phyloP scores from a whole-genome alignment of 768 basidiomycete genomes.

The Mycena venus region DNA sequence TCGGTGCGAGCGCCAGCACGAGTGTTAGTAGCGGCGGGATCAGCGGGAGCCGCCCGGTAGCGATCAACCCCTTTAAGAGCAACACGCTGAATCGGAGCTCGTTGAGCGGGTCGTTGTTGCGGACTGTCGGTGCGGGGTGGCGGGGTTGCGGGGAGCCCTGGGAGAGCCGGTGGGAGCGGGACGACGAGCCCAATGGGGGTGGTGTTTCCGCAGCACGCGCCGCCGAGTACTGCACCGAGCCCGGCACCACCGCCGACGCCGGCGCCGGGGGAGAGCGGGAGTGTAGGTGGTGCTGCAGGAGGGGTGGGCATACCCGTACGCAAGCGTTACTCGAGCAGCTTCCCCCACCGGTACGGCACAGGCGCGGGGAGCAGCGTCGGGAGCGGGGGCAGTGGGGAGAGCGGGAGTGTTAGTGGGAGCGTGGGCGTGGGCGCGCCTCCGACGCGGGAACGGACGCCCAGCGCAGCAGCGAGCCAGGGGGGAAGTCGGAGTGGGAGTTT shows the following conservation, averaged over 20 bases:
- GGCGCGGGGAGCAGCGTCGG: slow-evolving; percentile 50
- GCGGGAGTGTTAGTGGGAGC: neutral
- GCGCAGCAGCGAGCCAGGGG: slow-evolving; percentile 33
- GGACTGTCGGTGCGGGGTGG: neutral
- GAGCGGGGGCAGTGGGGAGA: slow-evolving; percentile 49
- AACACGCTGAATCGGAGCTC: slow-evolving; percentile 40
- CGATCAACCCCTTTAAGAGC: slow-evolving; percentile 45
- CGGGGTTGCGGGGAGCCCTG: slow-evolving; percentile 30
- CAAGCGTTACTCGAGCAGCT: slow-evolving; percentile 84
- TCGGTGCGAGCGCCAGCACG: neutral
- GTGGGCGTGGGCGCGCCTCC: neutral
- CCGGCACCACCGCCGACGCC: neutral
- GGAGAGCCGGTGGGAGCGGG: slow-evolving; percentile 27
- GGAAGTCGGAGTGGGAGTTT: slow-evolving; percentile 37
- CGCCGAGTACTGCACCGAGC: neutral
- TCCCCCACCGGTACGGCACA: slow-evolving; percentile 79
- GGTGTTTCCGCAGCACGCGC: slow-evolving; percentile 21
- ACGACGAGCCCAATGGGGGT: slow-evolving; percentile 19
- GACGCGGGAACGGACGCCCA: neutral
- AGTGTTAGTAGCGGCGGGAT: neutral
- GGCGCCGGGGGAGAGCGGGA: slow-evolving; percentile 21
- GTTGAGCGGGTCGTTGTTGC: slow-evolving; percentile 27
- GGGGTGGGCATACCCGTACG: slow-evolving; percentile 45
- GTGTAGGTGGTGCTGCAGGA: slow-evolving; percentile 8
- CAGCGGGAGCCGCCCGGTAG: slow-evolving; percentile 1